A percentile compares a stretch with the other conserved stretches of the same genome.
Conservation (phyloP, 352 stramenopile genomes). For the Thalassiosira hispida region DNA sequence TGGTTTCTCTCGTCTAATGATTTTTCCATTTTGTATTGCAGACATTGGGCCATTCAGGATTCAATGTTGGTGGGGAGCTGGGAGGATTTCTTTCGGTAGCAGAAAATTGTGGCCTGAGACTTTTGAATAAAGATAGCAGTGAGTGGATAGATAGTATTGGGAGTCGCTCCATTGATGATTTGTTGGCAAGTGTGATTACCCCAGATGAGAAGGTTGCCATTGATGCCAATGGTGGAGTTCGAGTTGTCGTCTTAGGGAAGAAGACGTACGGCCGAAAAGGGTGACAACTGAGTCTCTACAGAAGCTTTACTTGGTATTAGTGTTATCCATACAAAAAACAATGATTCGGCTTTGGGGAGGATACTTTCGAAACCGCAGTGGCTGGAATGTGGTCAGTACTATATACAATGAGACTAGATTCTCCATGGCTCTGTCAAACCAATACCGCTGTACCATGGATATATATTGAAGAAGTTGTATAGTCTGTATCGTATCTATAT, state of each 20-base stretch:
- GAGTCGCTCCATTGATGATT: constrained; percentile 6
- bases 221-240: constrained; percentile 45
- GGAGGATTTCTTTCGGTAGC: constrained; percentile 62
- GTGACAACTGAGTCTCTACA: no score
- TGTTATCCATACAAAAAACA: no score
- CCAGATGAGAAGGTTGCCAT: constrained; percentile 41
- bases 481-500: no score
- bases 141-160: constrained; percentile 9
- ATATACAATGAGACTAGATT: no score
- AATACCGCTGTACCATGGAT: no score
- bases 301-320: no score
- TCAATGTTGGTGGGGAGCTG: constrained; percentile 65
- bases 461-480: no score
- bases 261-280: constrained; percentile 6
- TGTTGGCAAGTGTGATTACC: constrained; percentile 14
- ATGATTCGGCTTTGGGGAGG: no score
- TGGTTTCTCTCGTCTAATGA: no score
- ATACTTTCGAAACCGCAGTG: no score
- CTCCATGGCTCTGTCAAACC: no score
- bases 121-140: constrained; percentile 6
- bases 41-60: constrained; percentile 68
- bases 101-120: constrained; percentile 25
- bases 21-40: neutral
- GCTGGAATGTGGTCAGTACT: no score
- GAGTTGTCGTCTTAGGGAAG: constrained; percentile 40